Evolutionary conservation across 352 stramenopile species (phyloP), one percentile per base, ranked within the genome.

Genomic region (Pythium plurisporium): DNA sequence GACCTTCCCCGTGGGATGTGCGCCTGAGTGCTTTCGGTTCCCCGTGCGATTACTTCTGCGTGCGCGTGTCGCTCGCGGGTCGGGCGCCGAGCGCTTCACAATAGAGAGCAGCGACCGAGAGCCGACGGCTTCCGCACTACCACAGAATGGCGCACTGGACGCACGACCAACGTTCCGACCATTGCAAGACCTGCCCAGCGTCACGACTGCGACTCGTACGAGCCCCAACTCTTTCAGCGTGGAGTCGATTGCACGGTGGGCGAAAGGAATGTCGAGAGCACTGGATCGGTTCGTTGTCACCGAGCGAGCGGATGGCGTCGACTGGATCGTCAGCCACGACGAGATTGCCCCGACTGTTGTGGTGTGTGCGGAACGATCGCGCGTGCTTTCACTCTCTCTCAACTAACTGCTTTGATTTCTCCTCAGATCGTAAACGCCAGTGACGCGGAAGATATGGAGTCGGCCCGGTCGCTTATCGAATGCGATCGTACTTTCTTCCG

Each of bases 401-500:
- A 20, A 47, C 19, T 14, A 26, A 27, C n/a, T 26, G n/a, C n/a
- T n/a, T 44, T 1, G 20, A 2, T 26, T 9, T 23, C 37, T 43
- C n/a, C 27, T 8, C 22, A 52, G 45, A 19, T 52, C 17, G 19
- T 52, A 15, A 29, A 27, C 19, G 20, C 9, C 7, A 8, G n/a
- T 14, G 27, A 30, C 29, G 29, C 29, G 29, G n/a, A n/a, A n/a
- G n/a, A n/a, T n/a, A n/a, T 20, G 27, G 29, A 42, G 9, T 23
- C 26, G 19, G 45, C 10, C 25, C 38, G 22, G n/a, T 38, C 38
- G 23, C 34, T 72, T 22, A 26, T 73, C 40, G 64, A 73, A 23
- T 72, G 64, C 48, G 49, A 69, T 2, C 43, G 74, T 38, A 64
- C 67, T 0, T 88, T 84, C 59, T 88, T 86, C 55, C 71, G 62